Percentiles rank a stretch among this genome's conserved stretches.
Evolutionary conservation across 257 asterid genomes (phyloP).

Genomic region (Solanum paucissectum): DNA sequence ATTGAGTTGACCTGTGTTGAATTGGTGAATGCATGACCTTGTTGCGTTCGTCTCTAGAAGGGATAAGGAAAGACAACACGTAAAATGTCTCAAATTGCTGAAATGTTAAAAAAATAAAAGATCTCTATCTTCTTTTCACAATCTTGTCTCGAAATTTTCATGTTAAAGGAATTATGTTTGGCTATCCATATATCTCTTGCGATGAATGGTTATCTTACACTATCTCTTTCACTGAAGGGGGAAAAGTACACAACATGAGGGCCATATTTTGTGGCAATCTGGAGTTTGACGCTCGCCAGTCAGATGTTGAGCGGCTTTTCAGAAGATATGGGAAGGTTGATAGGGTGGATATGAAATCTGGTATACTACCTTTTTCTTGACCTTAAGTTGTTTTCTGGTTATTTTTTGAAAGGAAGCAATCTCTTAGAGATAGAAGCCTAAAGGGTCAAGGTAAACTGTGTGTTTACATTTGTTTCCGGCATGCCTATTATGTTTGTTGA

Average conservation of each 20-base stretch:
- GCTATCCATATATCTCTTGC: neutral
- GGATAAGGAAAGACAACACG: neutral
- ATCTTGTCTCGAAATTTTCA: neutral
- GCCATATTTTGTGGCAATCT: constrained; percentile 84
- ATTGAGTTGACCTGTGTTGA: neutral
- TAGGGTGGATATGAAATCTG: constrained; percentile 91
- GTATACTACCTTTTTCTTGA: constrained; percentile 21
- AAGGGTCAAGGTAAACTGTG: neutral
- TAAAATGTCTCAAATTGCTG: neutral
- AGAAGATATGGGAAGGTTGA: constrained; percentile 83
- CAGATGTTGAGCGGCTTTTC: constrained; percentile 81
- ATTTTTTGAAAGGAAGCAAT: neutral
- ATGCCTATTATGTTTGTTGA: neutral
- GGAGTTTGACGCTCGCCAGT: constrained; percentile 80
- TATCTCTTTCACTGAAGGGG: constrained; percentile 13
- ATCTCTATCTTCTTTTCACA: neutral
- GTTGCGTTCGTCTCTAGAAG: neutral
- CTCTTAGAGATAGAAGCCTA: neutral
- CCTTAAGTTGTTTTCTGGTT: neutral
- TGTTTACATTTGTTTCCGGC: neutral
- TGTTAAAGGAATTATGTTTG: neutral
- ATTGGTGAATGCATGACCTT: neutral
- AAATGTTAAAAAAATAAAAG: neutral
- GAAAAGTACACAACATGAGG: constrained; percentile 35
- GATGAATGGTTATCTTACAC: neutral